Evolutionary conservation across 2,329 filamentous ascomycete species (phyloP), one percentile per base, ranked within the genome.

Genomic region (Aspergillus tanneri): DNA sequence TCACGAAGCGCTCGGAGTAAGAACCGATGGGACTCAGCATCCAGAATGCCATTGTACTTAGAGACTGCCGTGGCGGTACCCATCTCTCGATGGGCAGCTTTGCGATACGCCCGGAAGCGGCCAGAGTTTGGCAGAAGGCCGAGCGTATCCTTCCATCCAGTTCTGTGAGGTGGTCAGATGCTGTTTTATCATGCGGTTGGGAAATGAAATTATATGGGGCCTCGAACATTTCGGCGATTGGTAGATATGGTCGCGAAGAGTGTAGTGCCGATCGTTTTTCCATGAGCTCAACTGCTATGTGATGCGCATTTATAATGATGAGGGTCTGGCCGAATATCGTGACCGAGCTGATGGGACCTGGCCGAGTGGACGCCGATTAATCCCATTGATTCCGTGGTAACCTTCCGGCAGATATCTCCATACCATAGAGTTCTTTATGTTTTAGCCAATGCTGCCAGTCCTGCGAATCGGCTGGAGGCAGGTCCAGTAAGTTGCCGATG

Each of bases 401-500:
- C 22, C 23, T 7, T 5, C 9, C 8, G 5, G 0, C 8, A 24
- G 24, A 9, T 4, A 5, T 6, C 10, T 10, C 10, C 18, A 27
- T 50, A 56, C 68, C 68, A 52, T 71, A 69, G 3, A 60, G 41
- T 6, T 73, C 64, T 46, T 73, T 74, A 53, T 70, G 67, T 37
- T 72, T 62, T 0, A 68, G 43, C 71, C 71, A 75, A 42, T 75
- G 67, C 12, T 66, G 54, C 56, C 61, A 70, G 36, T 73, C 70
- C 4, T 65, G 62, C 32, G 57, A 56, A 1, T 63, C 65, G 16
- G 64, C 54, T 0, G 65, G 60, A 0, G 77, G 77, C 4, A 81
- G 59, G 47, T 80, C 75, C 1, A 54, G 52, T 11, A 79, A 48
- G 49, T 80, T 81, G 2, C 78, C 78, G 5, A 80, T 36, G 0